phyloP scores from a whole-genome alignment of 345 rosid genomes.

The Carallia brachiata region DNA sequence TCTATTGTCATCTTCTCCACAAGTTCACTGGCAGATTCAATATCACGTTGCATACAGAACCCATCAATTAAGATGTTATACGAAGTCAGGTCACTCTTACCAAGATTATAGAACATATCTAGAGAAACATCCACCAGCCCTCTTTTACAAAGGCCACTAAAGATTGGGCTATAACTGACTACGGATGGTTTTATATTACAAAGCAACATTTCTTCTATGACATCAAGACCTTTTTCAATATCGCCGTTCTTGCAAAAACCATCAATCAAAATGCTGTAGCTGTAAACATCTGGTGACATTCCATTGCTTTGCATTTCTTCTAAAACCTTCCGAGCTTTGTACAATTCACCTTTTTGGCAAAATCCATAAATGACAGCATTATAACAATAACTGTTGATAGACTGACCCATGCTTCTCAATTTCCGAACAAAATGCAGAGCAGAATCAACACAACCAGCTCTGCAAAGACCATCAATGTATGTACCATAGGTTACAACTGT shows the following conservation, averaged over 20 bases:
- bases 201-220: constrained; percentile 43
- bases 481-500: constrained; percentile 42
- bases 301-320: constrained; percentile 46
- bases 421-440: constrained; percentile 32
- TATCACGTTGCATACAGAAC: constrained; percentile 33
- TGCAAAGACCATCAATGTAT: constrained; percentile 47
- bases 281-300: constrained; percentile 39
- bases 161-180: constrained; percentile 38
- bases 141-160: constrained; percentile 33
- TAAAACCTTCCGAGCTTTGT: constrained; percentile 36
- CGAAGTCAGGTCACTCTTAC: constrained; percentile 32
- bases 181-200: constrained; percentile 36
- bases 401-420: constrained; percentile 22
- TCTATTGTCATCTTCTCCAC: constrained; percentile 39
- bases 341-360: constrained; percentile 42
- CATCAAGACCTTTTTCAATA: constrained; percentile 29
- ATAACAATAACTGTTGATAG: constrained; percentile 44
- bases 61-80: constrained; percentile 42
- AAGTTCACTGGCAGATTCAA: constrained; percentile 39
- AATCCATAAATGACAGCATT: constrained; percentile 54
- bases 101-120: constrained; percentile 25
- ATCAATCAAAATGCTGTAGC: constrained; percentile 51
- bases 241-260: constrained; percentile 48
- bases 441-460: constrained; percentile 30
- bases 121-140: constrained; percentile 29